Conservation (phyloP, 257 asterid genomes). For the Fraxinus excelsior region DNA sequence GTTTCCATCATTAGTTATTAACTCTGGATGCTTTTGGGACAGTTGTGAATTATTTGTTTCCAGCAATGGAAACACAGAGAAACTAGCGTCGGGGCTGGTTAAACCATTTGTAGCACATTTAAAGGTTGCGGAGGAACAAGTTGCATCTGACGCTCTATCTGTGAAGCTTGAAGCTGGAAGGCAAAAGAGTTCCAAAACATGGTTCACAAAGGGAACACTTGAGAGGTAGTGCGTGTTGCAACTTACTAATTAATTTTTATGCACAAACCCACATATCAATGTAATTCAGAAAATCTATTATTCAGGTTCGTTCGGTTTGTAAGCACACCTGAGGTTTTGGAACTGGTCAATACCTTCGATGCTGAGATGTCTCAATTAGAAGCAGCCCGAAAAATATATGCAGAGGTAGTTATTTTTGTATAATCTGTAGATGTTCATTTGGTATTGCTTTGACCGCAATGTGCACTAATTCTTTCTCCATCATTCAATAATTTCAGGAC, state of each 20-base stretch:
- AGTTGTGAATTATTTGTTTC: slow-evolving; percentile 90
- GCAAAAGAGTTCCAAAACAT: slow-evolving; percentile 52
- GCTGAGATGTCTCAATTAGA: slow-evolving; percentile 93
- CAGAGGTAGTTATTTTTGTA: slow-evolving; percentile 49
- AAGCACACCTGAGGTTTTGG: slow-evolving; percentile 87
- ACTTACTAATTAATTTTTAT: neutral
- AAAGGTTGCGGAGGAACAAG: slow-evolving; percentile 78
- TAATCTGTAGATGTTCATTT: slow-evolving; percentile 7
- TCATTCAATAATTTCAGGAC: slow-evolving; percentile 58
- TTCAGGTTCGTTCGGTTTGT: slow-evolving; percentile 90
- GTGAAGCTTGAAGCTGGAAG: slow-evolving; percentile 79
- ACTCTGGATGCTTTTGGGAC: slow-evolving; percentile 29
- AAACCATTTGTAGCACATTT: slow-evolving; percentile 83
- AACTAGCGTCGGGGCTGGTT: slow-evolving; percentile 86
- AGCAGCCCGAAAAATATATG: slow-evolving; percentile 80
- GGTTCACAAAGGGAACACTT: slow-evolving; percentile 98
- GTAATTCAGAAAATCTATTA: slow-evolving; percentile 6
- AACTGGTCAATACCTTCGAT: slow-evolving; percentile 68
- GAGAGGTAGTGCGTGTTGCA: slow-evolving; percentile 62
- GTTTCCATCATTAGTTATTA: neutral
- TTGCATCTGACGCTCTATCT: slow-evolving; percentile 60
- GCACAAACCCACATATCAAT: slow-evolving; percentile 12
- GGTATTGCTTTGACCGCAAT: slow-evolving; percentile 6
- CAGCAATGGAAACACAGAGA: slow-evolving; percentile 73
- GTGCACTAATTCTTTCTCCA: slow-evolving; percentile 27